phyloP scores from a whole-genome alignment of 768 basidiomycete genomes.

The Naganishia onofrii region DNA sequence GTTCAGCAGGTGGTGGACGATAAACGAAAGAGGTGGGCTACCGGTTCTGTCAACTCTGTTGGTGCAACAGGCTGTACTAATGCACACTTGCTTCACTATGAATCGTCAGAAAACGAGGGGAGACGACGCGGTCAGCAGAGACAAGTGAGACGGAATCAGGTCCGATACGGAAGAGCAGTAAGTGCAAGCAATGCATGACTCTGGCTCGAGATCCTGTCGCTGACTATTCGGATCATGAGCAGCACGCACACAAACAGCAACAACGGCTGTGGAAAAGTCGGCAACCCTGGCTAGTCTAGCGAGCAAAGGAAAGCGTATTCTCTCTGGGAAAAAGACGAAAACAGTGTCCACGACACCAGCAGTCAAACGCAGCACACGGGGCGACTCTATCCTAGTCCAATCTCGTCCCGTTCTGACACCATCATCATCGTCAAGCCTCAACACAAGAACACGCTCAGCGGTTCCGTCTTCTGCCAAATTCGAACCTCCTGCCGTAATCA shows the following conservation, averaged over 20 bases:
- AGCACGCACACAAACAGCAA: conserved; percentile 2
- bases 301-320: conserved; percentile 14
- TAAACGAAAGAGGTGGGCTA: conserved; percentile 45
- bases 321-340: conserved; percentile 13
- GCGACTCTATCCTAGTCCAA: conserved; percentile 14
- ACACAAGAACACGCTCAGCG: conserved; percentile 38
- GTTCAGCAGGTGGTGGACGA: conserved; percentile 35
- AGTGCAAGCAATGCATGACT: not conserved
- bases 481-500: conserved; percentile 63
- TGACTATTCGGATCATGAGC: not conserved
- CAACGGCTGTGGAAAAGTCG: not conserved
- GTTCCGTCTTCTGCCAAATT: conserved; percentile 66
- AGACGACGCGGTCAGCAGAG: conserved; percentile 7
- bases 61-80: not conserved
- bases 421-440: conserved; percentile 31
- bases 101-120: not conserved
- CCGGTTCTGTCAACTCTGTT: not conserved
- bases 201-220: not conserved
- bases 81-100: not conserved
- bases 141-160: conserved; percentile 21
- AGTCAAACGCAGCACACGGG: conserved; percentile 20
- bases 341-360: conserved; percentile 19
- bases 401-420: not conserved
- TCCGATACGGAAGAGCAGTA: conserved; percentile 19
- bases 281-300: not conserved